Conservation (phyloP, 164 flowering plant genomes). For the Stephania japonica region DNA sequence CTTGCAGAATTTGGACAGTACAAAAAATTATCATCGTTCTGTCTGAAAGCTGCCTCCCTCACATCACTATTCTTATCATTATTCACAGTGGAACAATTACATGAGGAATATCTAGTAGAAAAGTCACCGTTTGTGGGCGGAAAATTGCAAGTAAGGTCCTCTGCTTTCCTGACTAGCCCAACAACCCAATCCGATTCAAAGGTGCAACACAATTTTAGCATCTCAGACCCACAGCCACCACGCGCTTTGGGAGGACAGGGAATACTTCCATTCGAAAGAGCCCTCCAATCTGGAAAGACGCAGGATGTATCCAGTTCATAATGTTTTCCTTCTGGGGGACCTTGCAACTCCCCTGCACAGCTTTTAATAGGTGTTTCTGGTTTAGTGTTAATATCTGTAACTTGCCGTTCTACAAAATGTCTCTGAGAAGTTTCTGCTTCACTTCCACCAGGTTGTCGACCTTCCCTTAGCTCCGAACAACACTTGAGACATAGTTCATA, state of each 20-base stretch:
- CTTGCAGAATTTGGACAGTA: constrained; percentile 56
- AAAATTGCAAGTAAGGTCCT: constrained; percentile 29
- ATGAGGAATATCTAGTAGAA: constrained; percentile 37
- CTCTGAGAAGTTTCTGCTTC: constrained; percentile 25
- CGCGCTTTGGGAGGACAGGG: constrained; percentile 61
- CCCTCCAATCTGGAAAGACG: constrained; percentile 40
- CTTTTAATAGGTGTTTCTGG: constrained; percentile 5
- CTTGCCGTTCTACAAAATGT: constrained; percentile 19
- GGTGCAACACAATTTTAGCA: constrained; percentile 45
- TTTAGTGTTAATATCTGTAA: constrained; percentile 12
- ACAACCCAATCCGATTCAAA: constrained; percentile 43
- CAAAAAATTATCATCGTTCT: constrained; percentile 49
- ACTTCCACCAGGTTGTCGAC: constrained; percentile 34
- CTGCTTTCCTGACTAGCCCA: constrained; percentile 41
- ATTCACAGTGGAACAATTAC: constrained; percentile 21
- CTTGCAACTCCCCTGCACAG: constrained; percentile 26
- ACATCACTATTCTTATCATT: constrained; percentile 19
- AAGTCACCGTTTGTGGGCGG: constrained; percentile 23
- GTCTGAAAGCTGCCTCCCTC: constrained; percentile 55
- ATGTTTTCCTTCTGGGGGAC: constrained; percentile 4
- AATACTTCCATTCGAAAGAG: constrained; percentile 42
- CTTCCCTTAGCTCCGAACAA: constrained; percentile 56
- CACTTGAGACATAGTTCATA: constrained; percentile 79
- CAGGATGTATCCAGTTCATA: constrained; percentile 4
- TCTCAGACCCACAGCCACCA: constrained; percentile 66